These are phyloP conservation scores for Coemansia interrupta DNA, from an alignment of 192 early-diverging fungal species.

Conservation along the genomic window DNA sequence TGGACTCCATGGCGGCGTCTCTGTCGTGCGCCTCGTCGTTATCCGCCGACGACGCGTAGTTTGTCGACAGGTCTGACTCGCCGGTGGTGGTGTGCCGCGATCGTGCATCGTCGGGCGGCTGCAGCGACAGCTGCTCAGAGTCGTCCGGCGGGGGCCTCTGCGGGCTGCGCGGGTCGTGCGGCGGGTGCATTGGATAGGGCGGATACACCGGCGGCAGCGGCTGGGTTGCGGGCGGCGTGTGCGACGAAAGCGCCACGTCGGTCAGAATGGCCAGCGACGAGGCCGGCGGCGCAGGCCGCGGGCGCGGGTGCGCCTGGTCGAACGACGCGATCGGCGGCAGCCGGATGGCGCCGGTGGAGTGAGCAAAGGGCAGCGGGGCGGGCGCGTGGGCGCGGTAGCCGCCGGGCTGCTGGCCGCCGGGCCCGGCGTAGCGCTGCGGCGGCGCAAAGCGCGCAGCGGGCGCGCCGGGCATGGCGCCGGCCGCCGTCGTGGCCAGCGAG, in stretches of 20 bases:
- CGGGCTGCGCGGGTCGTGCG: background rate
- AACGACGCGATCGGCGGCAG: conserved; percentile 48
- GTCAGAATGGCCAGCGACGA: conserved; percentile 11
- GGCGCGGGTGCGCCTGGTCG: conserved; percentile 11
- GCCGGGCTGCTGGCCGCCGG: no score
- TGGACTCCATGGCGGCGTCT: conserved; percentile 1
- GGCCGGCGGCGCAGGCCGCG: background rate
- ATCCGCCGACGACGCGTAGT: background rate
- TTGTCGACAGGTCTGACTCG: background rate
- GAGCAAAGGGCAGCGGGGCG: background rate
- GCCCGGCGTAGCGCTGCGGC: no score
- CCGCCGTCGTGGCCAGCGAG: conserved; percentile 21
- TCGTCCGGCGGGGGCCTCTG: background rate
- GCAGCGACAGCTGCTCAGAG: conserved; percentile 7
- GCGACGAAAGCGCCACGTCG: conserved; percentile 8
- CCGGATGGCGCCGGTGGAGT: conserved; percentile 13
- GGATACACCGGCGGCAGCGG: background rate
- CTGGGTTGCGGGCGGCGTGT: background rate
- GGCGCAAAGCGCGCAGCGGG: background rate
- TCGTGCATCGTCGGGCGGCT: background rate
- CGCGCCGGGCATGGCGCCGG: background rate
- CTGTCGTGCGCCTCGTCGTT: background rate
- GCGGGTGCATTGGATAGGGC: background rate
- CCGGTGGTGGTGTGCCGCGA: conserved; percentile 6
- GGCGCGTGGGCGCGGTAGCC: no score